Evolutionary conservation across 768 basidiomycete genomes (phyloP), one percentile per base, ranked within the genome.

Genomic region (Macrolepiota albuminosa): DNA sequence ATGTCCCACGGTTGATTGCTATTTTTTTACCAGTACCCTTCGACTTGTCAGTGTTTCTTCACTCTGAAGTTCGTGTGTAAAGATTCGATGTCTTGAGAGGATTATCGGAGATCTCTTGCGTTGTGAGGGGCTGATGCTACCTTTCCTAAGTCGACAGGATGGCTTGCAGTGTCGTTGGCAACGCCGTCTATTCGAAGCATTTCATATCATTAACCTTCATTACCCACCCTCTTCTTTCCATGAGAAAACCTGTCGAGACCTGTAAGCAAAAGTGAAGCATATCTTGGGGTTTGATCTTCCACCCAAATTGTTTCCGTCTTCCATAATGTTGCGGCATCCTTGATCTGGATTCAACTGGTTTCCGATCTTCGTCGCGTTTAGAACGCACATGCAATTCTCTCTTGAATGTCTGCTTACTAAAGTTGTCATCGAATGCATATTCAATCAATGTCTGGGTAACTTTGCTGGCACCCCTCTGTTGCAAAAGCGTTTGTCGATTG

Each of bases 201-300:
- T 13, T 21, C 49, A 16, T 21, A n/a, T 47, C 11, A 16, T 24
- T 21, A 13, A 16, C 43, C 58, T 53, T 46, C 52, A 46, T 46
- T 46, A 37, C 10, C 16, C 46, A 40, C 52, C 58, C 58, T 59
- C 52, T 40, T 59, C 47, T 26, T 37, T 48, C n/a, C 45, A 52
- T 14, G 31, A 16, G n/a, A 36, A 51, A 60, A 45, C 18, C 40
- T 43, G 9, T 5, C 18, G 7, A 2, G 29, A 9, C 16, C 16
- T 8, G 29, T 18, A 13, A n/a, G 29, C n/a, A 7, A 40, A 54
- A 6, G 1, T 11, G 9, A 53, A 21, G 31, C 18, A 31, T 31
- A 33, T n/a, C 18, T 34, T 50, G 16, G 29, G 7, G 29, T 34
- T 33, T 7, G 34, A 24, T 37, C 21, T 36, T 21, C 11, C 7